Conservation (phyloP, 2,329 filamentous ascomycete species). For the Aspergillus ibericus region DNA sequence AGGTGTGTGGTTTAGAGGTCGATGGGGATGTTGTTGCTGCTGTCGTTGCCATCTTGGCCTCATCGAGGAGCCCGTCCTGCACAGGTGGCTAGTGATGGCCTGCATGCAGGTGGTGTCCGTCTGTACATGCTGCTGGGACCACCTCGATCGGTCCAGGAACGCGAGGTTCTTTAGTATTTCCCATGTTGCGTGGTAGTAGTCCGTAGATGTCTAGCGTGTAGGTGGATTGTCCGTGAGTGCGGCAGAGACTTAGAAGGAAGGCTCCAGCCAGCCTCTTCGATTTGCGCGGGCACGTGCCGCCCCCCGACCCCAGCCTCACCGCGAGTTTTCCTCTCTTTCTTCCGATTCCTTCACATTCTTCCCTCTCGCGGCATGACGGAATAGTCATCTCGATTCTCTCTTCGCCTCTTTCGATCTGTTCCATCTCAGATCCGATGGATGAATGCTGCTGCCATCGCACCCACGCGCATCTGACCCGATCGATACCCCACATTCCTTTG, state of each 20-base stretch:
- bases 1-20: no score
- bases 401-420: no score
- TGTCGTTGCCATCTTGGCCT: neutral
- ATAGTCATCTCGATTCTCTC: no score
- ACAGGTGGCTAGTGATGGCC: neutral
- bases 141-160: no score
- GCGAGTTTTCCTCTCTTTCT: slow-evolving; percentile 7
- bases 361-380: neutral
- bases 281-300: slow-evolving; percentile 12
- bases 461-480: neutral
- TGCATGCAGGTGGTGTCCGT: neutral
- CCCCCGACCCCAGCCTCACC: slow-evolving; percentile 16
- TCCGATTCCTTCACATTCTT: neutral
- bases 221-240: no score
- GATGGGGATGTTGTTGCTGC: neutral
- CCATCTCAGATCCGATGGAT: neutral
- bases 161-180: no score
- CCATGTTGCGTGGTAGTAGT: no score
- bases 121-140: neutral
- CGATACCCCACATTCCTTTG: slow-evolving; percentile 5
- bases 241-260: no score
- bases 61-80: neutral
- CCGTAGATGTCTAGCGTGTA: no score
- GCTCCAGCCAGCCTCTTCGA: slow-evolving; percentile 11
- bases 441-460: neutral